Base-by-base conservation (phyloP, 495 filamentous ascomycete species). In the Penicillium cinerascens region DNA sequence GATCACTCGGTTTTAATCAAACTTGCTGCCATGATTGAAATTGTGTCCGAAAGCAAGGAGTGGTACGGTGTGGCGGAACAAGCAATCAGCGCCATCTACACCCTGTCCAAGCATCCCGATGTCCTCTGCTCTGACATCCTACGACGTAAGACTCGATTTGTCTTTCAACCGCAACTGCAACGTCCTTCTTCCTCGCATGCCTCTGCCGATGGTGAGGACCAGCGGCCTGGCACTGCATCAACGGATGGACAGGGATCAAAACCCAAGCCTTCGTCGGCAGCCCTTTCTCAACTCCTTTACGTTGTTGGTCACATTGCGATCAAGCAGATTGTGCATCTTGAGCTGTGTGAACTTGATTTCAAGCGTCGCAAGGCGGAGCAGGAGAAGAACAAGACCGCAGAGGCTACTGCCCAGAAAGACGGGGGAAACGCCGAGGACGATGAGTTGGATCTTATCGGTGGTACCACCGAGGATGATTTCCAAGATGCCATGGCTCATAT, bases 321-420 rank as follows among this genome's bases (percentile, higher is more conserved):
- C 71, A 98, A 98, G 68, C 93, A 99, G 61, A 99, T 97, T 52
- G 93, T 99, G n/a, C 95, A 99, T 67, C 78, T 99, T n/a, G 93
- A 99, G 57, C 79, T 97, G 2, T 92, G 90, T 69, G 93, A 99
- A 64, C 81, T 92, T 35, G 93, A 99, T 67, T 99, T 99, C 72
- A 99, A 99, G 72, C 83, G 92, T 22, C 80, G 91, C 49, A 99
- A 97, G 72, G 89, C 87, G 13, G 93, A 96, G 58, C 90, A 92
- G 54, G 93, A 97, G 67, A 96, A 92, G 70, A 86, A 76, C 41
- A 86, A 87, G 73, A 75, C 76, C 51, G 79, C 78, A 51, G 81
- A 63, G 44, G 49, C 70, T 9, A 68, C 78, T 8, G 60, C 74
- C 4, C 66, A 74, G 3, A 69, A 70, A 41, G 75, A 78, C 53